A percentile compares a stretch with the other conserved stretches of the same genome.
phyloP scores from a whole-genome alignment of 2,329 filamentous ascomycete species.

The Aspergillus sp. region DNA sequence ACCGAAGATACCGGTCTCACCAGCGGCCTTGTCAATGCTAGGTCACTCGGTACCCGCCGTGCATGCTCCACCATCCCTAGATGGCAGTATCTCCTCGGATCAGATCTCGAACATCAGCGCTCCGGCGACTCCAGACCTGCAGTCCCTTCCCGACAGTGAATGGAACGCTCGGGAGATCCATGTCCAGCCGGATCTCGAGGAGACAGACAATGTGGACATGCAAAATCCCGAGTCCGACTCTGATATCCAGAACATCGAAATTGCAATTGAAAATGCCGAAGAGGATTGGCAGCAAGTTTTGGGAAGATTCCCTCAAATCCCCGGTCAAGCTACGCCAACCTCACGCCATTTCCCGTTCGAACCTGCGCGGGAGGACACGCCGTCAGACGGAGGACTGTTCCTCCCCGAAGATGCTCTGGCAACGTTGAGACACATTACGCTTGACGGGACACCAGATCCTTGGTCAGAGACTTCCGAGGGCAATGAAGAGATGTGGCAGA shows the following conservation, averaged over 20 bases:
- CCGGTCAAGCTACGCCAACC: constrained; percentile 22
- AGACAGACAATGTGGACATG: constrained; percentile 25
- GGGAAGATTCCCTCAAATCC: constrained; percentile 41
- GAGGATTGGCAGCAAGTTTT: constrained; percentile 61
- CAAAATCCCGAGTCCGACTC: constrained; percentile 23
- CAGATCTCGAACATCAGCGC: constrained; percentile 81
- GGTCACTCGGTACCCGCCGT: constrained; percentile 68
- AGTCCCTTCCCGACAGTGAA: constrained; percentile 54
- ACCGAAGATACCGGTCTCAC: constrained; percentile 68
- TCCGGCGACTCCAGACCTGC: constrained; percentile 77
- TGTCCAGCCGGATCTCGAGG: constrained; percentile 34
- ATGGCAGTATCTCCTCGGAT: constrained; percentile 85
- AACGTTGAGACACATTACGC: constrained; percentile 72
- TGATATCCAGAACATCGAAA: constrained; percentile 32
- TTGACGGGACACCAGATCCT: constrained; percentile 45
- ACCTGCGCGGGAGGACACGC: constrained; percentile 27
- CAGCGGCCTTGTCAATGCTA: constrained; percentile 71
- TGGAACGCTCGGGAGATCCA: constrained; percentile 55
- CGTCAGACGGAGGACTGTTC: constrained; percentile 57
- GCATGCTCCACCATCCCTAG: constrained; percentile 82
- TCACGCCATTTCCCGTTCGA: constrained; percentile 19
- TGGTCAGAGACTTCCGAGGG: constrained; percentile 43
- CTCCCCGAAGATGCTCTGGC: constrained; percentile 79
- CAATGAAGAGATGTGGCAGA: constrained; percentile 64
- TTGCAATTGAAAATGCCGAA: constrained; percentile 38